Base-by-base conservation (phyloP, 2,329 filamentous ascomycete species). In the Pestalotiopsis sp. region DNA sequence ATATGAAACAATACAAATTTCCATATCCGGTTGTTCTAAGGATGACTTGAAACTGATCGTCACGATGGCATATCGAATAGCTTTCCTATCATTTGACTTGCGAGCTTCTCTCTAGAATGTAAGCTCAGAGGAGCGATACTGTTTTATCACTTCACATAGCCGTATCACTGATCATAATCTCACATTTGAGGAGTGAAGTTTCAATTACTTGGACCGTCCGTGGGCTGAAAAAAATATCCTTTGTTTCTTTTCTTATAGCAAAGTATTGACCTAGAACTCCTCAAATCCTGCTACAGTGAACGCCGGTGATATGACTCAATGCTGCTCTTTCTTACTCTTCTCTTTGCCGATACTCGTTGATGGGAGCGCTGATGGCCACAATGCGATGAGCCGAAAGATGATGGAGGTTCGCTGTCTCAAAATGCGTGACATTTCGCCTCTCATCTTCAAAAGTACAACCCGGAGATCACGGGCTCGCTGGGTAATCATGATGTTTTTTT, bases 301-400 rank as follows among this genome's bases (percentile, higher is more conserved):
- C 63, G 63, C 63, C 63, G 63, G 63, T 66, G 45, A 36, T 57
- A 66, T 66, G 63, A 65, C 62, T 65, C 20, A n/a, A 36, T 27
- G 38, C 38, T 23, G n/a, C n/a, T 23, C 41, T 56, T 45, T 27
- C 27, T 49, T 65, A 38, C 38, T 39, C 62, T 14, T 52, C 27
- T 39, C 9, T 31, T 12, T 23, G 20, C 13, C 36, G 25, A 17
- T 23, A 14, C 20, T 65, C 39, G 14, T 20, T 59, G 57, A 27
- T 59, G 13, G n/a, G 13, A 13, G 62, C n/a, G 20, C 13, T 31
- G 20, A 13, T 7, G n/a, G n/a, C 25, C 41, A 65, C 38, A 27
- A 12, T 45, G 20, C 23, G 13, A 9, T 6, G 9, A 38, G 17
- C 14, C n/a, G 49, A 56, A 12, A 20, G 23, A 36, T 65, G 62